phyloP scores from a whole-genome alignment of 2,329 filamentous ascomycete genomes.

The Mollisia scopiformis region DNA sequence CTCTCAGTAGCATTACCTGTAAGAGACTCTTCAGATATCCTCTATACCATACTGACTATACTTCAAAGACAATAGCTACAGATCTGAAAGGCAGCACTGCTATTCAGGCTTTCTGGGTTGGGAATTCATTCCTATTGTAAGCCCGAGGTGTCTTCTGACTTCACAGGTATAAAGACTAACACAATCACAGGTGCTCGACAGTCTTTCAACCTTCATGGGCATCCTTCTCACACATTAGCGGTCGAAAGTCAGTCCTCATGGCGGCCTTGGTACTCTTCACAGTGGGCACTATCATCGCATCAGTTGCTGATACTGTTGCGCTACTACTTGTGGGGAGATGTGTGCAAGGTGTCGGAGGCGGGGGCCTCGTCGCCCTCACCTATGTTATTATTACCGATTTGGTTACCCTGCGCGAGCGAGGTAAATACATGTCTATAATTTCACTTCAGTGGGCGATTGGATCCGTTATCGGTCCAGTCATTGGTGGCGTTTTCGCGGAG shows the following conservation, averaged over 20 bases:
- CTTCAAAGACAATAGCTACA: slow-evolving; percentile 6
- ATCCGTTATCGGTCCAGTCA: slow-evolving; percentile 36
- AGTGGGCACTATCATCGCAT: slow-evolving; percentile 35
- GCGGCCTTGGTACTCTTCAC: slow-evolving; percentile 26
- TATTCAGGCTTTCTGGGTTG: slow-evolving; percentile 11
- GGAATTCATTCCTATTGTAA: slow-evolving; percentile 36
- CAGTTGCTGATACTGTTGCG: slow-evolving; percentile 30
- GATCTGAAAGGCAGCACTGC: slow-evolving; percentile 6
- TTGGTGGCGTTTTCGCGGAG: slow-evolving; percentile 47
- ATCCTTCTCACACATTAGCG: slow-evolving; percentile 30
- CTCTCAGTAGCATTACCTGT: slow-evolving; percentile 40
- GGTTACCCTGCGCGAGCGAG: slow-evolving; percentile 45
- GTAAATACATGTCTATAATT: slow-evolving; percentile 38
- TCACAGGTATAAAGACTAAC: slow-evolving; percentile 13
- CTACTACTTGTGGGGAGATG: slow-evolving; percentile 38
- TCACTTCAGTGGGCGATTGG: slow-evolving; percentile 32
- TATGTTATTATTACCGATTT: slow-evolving; percentile 41
- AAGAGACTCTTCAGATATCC: slow-evolving; percentile 9
- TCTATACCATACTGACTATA: slow-evolving; percentile 23
- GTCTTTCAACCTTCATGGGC: slow-evolving; percentile 53
- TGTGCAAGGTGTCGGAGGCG: slow-evolving; percentile 53
- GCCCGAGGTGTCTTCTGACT: slow-evolving; percentile 26
- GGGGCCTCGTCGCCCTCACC: slow-evolving; percentile 47
- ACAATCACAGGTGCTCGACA: slow-evolving; percentile 49
- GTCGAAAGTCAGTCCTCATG: slow-evolving; percentile 27